Evolutionary conservation across 2,329 filamentous ascomycete species (phyloP).

Genomic region (Colletotrichum destructivum): DNA sequence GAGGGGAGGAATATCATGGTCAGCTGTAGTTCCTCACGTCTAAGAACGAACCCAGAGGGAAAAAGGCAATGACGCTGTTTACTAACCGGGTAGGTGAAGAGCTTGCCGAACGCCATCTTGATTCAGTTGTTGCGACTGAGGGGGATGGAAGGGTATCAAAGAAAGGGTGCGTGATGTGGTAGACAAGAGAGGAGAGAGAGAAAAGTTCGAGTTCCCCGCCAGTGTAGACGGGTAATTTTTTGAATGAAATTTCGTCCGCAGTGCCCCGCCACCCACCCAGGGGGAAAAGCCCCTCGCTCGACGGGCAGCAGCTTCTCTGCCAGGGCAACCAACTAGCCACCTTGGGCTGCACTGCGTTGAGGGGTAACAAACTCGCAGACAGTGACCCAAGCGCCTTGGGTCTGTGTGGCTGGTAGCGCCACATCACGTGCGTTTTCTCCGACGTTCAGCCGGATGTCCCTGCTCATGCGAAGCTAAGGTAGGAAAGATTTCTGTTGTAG

Average conservation of each 20-base stretch:
- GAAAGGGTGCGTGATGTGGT: conserved; percentile 45
- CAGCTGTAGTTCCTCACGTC: conserved; percentile 49
- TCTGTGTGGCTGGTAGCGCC: neutral
- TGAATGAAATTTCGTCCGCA: conserved; percentile 41
- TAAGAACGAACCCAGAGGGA: neutral
- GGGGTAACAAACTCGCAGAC: conserved; percentile 18
- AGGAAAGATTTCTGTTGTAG: conserved; percentile 41
- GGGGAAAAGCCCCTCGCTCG: conserved; percentile 26
- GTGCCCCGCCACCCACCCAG: conserved; percentile 35
- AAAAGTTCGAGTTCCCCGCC: conserved; percentile 40
- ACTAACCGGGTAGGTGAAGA: conserved; percentile 88
- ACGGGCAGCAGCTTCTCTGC: conserved; percentile 15
- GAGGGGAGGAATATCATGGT: conserved; percentile 46
- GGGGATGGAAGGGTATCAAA: conserved; percentile 46
- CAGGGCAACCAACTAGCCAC: conserved; percentile 23
- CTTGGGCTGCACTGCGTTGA: conserved; percentile 2
- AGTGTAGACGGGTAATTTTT: conserved; percentile 40
- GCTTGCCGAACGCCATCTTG: conserved; percentile 97
- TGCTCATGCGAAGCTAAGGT: neutral
- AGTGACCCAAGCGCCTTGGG: neutral
- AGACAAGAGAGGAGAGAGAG: conserved; percentile 48
- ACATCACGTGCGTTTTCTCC: conserved; percentile 1
- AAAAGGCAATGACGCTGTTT: conserved; percentile 26
- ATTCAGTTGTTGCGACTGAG: conserved; percentile 51
- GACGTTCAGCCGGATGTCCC: conserved; percentile 26